Evolutionary conservation across 2,329 filamentous ascomycete species (phyloP), one percentile per base, ranked within the genome.

Genomic region (Aspergillus unguis): DNA sequence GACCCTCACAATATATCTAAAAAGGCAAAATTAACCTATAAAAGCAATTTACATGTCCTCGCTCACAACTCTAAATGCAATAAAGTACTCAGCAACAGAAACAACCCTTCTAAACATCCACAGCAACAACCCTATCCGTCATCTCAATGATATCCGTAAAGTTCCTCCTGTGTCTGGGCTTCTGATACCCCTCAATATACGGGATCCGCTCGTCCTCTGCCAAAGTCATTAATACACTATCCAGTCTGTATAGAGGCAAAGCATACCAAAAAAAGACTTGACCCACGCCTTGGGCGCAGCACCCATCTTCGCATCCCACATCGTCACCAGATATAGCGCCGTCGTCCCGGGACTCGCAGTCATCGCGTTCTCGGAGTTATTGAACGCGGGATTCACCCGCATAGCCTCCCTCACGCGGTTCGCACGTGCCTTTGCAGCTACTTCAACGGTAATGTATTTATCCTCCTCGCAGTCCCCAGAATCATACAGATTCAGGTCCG

Each of bases 121-220:
- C 45, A 35, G 29, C 46, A 7, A 35, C 6, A 36, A 42, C 26
- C 10, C 37, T 23, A 6, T 25, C n/a, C 10, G 42, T 52, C 50
- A 52, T 47, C 3, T 9, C 6, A 2, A 6, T 5, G 32, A 52
- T 29, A 3, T 42, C 26, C 31, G 6, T 23, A 25, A 17, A 11
- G 25, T 23, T 43, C 31, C 33, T 46, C 31, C 9, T 36, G 5
- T 6, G 29, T 4, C 27, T 43, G 4, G 50, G 36, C 28, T 26
- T 17, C n/a, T 10, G 27, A 10, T 42, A 52, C 5, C 50, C 50
- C 33, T 52, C 50, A 6, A 46, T 29, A 43, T 52, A 52, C 27
- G 50, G 50, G 5, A 52, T 52, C 6, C 50, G 44, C 26, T 52
- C 50, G 17, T 52, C 50, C 43, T 35, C 50, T 52, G 17, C 17